phyloP scores from a whole-genome alignment of 306 rosid species.

The Elaeagnus macrophylla region DNA sequence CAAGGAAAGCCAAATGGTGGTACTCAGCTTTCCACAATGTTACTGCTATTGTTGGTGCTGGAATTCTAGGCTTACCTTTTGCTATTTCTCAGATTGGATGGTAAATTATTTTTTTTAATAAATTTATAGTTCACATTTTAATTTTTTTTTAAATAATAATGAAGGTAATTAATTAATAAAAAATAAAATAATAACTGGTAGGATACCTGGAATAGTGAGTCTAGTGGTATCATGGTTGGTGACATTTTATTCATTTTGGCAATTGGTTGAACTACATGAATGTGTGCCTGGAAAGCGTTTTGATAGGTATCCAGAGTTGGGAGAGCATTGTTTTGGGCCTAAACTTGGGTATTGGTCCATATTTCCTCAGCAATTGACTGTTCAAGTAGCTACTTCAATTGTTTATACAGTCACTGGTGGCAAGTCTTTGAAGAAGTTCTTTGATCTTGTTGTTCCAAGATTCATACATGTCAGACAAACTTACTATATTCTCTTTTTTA shows the following conservation, averaged over 20 bases:
- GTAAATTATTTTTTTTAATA: slow-evolving; percentile 7
- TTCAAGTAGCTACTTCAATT: slow-evolving; percentile 47
- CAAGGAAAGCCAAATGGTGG: slow-evolving; percentile 33
- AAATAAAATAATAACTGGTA: slow-evolving; percentile 3
- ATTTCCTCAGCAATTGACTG: slow-evolving; percentile 44
- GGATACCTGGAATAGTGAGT: slow-evolving; percentile 34
- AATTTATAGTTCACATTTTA: neutral
- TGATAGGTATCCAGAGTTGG: slow-evolving; percentile 48
- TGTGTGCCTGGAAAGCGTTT: slow-evolving; percentile 40
- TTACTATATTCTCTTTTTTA: slow-evolving; percentile 40
- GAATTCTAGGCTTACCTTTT: slow-evolving; percentile 29
- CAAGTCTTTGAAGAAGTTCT: slow-evolving; percentile 51
- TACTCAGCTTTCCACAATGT: slow-evolving; percentile 39
- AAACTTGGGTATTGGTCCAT: slow-evolving; percentile 42
- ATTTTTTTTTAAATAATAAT: neutral
- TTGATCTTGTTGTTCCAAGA: neutral
- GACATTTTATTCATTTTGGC: slow-evolving; percentile 63
- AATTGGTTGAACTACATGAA: slow-evolving; percentile 49
- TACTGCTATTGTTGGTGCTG: slow-evolving; percentile 33
- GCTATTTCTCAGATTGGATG: slow-evolving; percentile 32
- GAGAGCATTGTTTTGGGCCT: slow-evolving; percentile 38
- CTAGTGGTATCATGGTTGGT: slow-evolving; percentile 41
- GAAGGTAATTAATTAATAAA: neutral
- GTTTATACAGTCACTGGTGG: slow-evolving; percentile 68
- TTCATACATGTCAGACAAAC: slow-evolving; percentile 21